Percentiles rank a stretch among this genome's conserved stretches.
These are phyloP conservation scores for Boechera stricta DNA, from an alignment of 345 rosid genomes.

Conservation along the genomic window DNA sequence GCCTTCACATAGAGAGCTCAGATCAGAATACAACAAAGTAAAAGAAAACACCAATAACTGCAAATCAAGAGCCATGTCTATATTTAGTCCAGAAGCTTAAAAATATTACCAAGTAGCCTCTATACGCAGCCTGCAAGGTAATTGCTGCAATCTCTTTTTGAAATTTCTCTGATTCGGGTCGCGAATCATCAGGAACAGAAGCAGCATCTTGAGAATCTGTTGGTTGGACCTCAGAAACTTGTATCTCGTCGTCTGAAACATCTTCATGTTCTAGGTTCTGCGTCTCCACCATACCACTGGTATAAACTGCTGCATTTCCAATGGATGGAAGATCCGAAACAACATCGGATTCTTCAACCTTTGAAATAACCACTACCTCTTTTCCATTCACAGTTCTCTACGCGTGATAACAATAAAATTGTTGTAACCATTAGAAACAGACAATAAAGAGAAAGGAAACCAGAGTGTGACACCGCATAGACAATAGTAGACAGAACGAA, in stretches of 20 bases:
- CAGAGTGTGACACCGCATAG: constrained; percentile 14
- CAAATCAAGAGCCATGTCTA: background rate
- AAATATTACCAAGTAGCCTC: constrained; percentile 45
- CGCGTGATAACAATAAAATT: background rate
- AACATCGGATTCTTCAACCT: constrained; percentile 57
- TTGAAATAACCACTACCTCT: constrained; percentile 59
- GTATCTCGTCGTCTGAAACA: constrained; percentile 46
- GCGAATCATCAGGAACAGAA: constrained; percentile 39
- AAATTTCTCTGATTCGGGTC: constrained; percentile 56
- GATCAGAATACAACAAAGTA: background rate
- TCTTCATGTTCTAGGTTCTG: constrained; percentile 54
- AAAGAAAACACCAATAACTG: background rate
- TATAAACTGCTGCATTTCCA: constrained; percentile 43
- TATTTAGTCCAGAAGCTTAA: background rate
- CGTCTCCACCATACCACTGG: constrained; percentile 42
- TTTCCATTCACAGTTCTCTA: constrained; percentile 61
- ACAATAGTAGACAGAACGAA: background rate
- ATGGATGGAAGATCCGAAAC: constrained; percentile 51
- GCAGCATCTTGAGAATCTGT: constrained; percentile 44
- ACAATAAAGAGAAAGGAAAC: background rate
- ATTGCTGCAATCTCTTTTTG: constrained; percentile 70
- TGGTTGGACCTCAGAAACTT: constrained; percentile 48
- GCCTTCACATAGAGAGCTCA: constrained; percentile 34
- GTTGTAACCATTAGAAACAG: constrained; percentile 4
- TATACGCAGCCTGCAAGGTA: constrained; percentile 72